phyloP scores from a whole-genome alignment of 2,329 filamentous ascomycete genomes.

The Sphaerostilbella broomeana region DNA sequence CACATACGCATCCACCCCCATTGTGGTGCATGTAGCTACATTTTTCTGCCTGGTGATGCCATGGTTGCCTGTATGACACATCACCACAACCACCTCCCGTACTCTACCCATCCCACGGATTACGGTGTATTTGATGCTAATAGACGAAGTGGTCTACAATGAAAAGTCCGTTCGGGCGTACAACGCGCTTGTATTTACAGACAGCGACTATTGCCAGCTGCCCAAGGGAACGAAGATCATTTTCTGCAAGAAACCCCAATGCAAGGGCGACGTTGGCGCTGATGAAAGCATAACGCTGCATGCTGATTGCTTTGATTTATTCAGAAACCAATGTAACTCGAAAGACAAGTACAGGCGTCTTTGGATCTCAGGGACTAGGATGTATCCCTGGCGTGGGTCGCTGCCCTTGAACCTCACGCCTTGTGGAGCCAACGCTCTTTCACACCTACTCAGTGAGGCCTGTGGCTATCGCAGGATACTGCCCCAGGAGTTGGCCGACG shows the following conservation, averaged over 20 bases:
- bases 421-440: not conserved
- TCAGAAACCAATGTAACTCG: not conserved
- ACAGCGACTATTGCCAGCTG: not conserved
- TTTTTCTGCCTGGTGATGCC: not conserved
- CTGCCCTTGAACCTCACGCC: not conserved
- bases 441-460: not conserved
- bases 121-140: not conserved
- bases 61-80: not conserved
- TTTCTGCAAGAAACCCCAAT: not conserved
- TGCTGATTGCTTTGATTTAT: constrained; percentile 3
- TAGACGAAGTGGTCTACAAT: not conserved
- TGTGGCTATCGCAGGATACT: not conserved
- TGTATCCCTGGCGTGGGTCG: not conserved
- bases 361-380: constrained; percentile 1
- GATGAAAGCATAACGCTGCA: constrained; percentile 4
- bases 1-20: not conserved
- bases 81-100: not conserved
- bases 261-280: constrained; percentile 4
- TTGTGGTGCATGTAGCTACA: constrained; percentile 5
- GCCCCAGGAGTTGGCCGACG: not conserved
- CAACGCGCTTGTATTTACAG: not conserved
- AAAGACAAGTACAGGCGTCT: not conserved
- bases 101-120: not conserved
- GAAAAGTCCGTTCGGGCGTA: not conserved
- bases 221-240: not conserved